phyloP scores from a whole-genome alignment of 306 rosid genomes.

The Gleditsia sinensis region DNA sequence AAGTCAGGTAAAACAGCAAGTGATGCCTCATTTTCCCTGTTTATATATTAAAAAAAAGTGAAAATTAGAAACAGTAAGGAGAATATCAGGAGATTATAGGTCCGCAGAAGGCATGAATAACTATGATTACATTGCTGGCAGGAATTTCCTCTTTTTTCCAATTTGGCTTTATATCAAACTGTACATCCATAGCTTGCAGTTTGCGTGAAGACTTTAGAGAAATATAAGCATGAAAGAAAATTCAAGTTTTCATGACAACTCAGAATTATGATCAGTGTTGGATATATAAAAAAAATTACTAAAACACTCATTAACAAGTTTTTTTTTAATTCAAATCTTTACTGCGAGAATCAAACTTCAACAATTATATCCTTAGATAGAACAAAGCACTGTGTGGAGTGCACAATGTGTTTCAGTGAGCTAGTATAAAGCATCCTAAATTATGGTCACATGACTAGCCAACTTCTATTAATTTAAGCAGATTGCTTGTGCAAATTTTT shows the following conservation, averaged over 20 bases:
- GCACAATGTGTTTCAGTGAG: not conserved
- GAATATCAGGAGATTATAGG: not conserved
- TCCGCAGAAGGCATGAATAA: not conserved
- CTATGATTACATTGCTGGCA: not conserved
- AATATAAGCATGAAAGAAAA: not conserved
- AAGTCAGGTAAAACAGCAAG: constrained; percentile 82
- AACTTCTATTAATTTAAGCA: not conserved
- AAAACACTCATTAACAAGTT: too few relatives aligned
- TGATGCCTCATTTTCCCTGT: constrained; percentile 90
- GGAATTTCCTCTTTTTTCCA: not conserved
- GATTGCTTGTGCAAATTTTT: not conserved
- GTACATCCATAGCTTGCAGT: not conserved
- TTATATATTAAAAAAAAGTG: not conserved
- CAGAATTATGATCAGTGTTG: not conserved
- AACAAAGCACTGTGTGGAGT: not conserved
- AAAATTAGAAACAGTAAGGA: not conserved
- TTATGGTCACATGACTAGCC: not conserved
- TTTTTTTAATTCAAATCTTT: not conserved
- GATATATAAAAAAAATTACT: not conserved
- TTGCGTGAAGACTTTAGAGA: constrained; percentile 2
- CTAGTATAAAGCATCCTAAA: not conserved
- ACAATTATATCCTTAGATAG: not conserved
- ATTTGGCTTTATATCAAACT: not conserved
- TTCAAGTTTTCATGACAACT: not conserved
- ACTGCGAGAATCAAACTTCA: not conserved